Evolutionary conservation across 2,329 filamentous ascomycete species (phyloP).

Genomic region (Ceratocystis destructans): DNA sequence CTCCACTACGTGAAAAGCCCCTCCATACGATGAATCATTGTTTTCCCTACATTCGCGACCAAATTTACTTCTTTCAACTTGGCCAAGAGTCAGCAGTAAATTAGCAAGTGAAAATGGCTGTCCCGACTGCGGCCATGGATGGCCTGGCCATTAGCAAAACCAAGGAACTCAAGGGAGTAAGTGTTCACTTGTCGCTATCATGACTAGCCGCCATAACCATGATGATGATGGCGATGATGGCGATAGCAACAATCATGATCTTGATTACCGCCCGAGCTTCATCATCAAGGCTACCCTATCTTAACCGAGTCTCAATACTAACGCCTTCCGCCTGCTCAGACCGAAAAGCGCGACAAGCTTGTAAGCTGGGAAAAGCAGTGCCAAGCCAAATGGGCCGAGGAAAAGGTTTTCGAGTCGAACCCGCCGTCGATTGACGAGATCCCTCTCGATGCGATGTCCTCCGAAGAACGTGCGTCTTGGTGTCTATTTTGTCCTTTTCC

Average conservation of each 20-base stretch:
- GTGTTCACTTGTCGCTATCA: conserved; percentile 22
- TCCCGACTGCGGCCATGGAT: conserved; percentile 34
- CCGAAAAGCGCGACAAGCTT: conserved; percentile 74
- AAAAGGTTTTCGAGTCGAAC: conserved; percentile 69
- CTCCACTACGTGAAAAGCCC: conserved; percentile 11
- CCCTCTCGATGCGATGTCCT: conserved; percentile 57
- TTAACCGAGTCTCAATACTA: not conserved
- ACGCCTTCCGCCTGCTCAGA: conserved; percentile 33
- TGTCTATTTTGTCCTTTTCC: not conserved
- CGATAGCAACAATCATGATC: not conserved
- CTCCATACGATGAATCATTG: conserved; percentile 4
- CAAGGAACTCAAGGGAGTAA: conserved; percentile 46
- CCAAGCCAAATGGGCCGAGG: conserved; percentile 48
- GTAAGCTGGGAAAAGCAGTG: conserved; percentile 83
- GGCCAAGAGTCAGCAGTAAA: not conserved
- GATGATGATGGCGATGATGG: not conserved
- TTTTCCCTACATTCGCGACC: not conserved
- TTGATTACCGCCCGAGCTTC: not conserved
- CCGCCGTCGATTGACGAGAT: conserved; percentile 69
- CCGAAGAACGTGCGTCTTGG: conserved; percentile 40
- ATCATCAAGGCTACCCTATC: conserved; percentile 10
- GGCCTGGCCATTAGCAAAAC: conserved; percentile 42
- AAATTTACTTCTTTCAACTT: not conserved
- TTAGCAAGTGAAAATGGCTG: conserved; percentile 16
- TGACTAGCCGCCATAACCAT: not conserved